Conservation (phyloP, 2,329 filamentous ascomycete species). For the Elsinoe perseae region DNA sequence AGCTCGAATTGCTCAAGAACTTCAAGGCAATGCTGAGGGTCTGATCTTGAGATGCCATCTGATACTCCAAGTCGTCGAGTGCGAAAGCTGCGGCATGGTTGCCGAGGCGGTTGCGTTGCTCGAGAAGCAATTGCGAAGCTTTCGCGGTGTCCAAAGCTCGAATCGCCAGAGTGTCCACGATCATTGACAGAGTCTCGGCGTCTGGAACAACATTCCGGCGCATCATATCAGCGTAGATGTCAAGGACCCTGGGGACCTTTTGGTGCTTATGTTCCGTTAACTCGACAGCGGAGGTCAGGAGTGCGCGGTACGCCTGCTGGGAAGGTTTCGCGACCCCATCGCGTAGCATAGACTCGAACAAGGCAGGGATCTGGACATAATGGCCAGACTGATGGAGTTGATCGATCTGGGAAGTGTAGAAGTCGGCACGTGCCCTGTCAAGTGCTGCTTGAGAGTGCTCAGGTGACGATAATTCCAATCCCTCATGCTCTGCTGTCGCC, state of each 20-base stretch:
- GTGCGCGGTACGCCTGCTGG: slow-evolving; percentile 81
- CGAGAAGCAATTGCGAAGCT: slow-evolving; percentile 65
- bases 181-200: slow-evolving; percentile 75
- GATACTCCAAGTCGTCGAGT: slow-evolving; percentile 79
- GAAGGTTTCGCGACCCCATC: slow-evolving; percentile 73
- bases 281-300: slow-evolving; percentile 76
- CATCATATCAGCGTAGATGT: slow-evolving; percentile 96
- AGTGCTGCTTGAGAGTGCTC: neutral
- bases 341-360: slow-evolving; percentile 84
- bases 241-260: slow-evolving; percentile 81
- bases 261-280: slow-evolving; percentile 72
- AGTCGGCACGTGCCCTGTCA: neutral
- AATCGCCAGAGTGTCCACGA: slow-evolving; percentile 73
- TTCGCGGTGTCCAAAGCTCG: slow-evolving; percentile 71
- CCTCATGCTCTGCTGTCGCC: slow-evolving; percentile 33
- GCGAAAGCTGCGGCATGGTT: slow-evolving; percentile 82
- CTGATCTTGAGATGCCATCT: slow-evolving; percentile 79
- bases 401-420: slow-evolving; percentile 51
- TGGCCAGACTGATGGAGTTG: slow-evolving; percentile 63
- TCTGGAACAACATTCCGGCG: slow-evolving; percentile 74
- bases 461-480: neutral
- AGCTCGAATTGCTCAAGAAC: slow-evolving; percentile 68
- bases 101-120: slow-evolving; percentile 76
- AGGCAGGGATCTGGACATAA: slow-evolving; percentile 79
- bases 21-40: slow-evolving; percentile 77